Evolutionary conservation across 805 yeast species (phyloP), one percentile per base, ranked within the genome.

Genomic region (Ogataea minuta): DNA sequence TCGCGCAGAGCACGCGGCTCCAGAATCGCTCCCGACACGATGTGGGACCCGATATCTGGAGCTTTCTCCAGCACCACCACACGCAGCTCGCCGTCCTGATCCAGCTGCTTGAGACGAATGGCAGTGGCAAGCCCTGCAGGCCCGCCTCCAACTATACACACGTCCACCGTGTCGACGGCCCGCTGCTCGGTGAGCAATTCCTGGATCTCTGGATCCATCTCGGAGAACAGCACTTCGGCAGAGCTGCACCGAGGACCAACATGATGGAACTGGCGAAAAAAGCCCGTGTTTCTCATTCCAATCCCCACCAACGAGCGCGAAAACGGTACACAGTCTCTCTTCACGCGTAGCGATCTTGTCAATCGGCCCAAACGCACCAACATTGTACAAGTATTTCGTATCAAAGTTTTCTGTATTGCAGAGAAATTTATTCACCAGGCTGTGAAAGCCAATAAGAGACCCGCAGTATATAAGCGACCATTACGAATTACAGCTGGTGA

Each of bases 111-210:
- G 44, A 88, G 68, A 50, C 76, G 74, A 46, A 93, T 93, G 9
- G 98, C 98, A 2, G 99, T 83, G 1, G 96, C 90, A 35, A 93
- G 68, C 3, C 99, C 99, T 1, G 98, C 95, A 6, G 98, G 98
- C 0, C 99, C 99, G 24, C 95, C 98, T 29, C 99, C 99, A 2
- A 93, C 95, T 36, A 93, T 88, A 54, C 95, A 85, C 15, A 93
- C 95, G 61, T 93, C 99, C 10, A 87, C 96, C 23, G 77, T 76
- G 56, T 93, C 99, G 10, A 72, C 76, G 5, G 85, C 95, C 41
- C 98, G 70, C 46, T 81, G 86, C 45, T 77, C 82, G 1, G 67
- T 67, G 11, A 82, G 62, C 4, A 65, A 41, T 24, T 64, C 76
- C 48, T 66, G 66, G 31, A 70, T 68, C 13, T 77, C 84, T 28